phyloP scores from a whole-genome alignment of 2,329 filamentous ascomycete genomes.

The Hymenotorrendiella dingleyae region DNA sequence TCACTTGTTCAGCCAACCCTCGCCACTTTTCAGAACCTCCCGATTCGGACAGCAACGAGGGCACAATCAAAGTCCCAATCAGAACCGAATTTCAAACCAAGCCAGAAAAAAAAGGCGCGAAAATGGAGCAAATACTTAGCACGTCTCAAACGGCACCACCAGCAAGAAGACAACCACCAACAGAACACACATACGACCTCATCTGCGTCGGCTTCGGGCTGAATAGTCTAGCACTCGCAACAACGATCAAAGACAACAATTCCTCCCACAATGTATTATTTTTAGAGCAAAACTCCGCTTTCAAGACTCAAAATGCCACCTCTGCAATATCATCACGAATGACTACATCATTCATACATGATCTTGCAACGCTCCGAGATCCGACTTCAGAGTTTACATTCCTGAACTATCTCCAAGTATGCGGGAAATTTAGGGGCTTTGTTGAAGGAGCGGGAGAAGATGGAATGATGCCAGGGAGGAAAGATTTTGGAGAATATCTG shows the following conservation, averaged over 20 bases:
- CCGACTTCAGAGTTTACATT: constrained; percentile 63
- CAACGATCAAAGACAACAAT: constrained; percentile 54
- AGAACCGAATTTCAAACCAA: neutral
- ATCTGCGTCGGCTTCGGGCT: constrained; percentile 63
- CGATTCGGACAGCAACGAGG: neutral
- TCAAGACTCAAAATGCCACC: constrained; percentile 26
- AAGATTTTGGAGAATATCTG: constrained; percentile 66
- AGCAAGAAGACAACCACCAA: neutral
- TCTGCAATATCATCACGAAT: constrained; percentile 56
- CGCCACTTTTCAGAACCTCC: neutral
- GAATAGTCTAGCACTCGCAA: constrained; percentile 60
- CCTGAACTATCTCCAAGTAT: constrained; percentile 61
- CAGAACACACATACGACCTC: constrained; percentile 38
- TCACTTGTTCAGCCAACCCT: no score
- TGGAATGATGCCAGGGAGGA: constrained; percentile 44
- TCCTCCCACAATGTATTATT: constrained; percentile 51
- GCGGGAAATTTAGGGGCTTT: constrained; percentile 49
- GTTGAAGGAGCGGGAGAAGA: constrained; percentile 32
- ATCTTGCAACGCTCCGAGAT: constrained; percentile 59
- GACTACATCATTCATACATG: constrained; percentile 67
- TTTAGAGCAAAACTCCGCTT: constrained; percentile 54
- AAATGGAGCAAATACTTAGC: constrained; percentile 1
- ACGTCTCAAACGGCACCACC: neutral
- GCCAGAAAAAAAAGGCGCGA: neutral
- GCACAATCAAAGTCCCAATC: neutral